A percentile compares a stretch with the other conserved stretches of the same genome.
These are phyloP conservation scores for Streptanthus diversifolius DNA, from an alignment of 345 rosid genomes.

Conservation along the genomic window DNA sequence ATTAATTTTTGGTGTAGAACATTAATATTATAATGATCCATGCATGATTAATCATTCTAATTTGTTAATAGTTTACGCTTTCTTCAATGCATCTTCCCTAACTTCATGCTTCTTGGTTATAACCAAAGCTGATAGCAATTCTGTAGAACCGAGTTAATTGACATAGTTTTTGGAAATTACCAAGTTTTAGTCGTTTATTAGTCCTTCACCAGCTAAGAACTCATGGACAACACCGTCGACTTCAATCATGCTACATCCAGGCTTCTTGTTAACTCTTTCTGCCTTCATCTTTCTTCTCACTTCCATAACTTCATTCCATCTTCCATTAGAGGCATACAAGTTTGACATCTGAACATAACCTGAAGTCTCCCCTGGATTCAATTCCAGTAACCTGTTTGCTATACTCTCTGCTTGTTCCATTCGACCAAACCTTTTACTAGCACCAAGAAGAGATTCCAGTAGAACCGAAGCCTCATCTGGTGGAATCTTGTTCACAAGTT, in stretches of 20 bases:
- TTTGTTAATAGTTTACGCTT: background rate
- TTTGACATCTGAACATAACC: constrained; percentile 45
- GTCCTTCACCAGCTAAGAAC: constrained; percentile 51
- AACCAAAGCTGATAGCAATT: background rate
- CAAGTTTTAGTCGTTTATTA: constrained; percentile 28
- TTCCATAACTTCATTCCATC: constrained; percentile 40
- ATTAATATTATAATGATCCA: background rate
- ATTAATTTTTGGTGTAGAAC: constrained; percentile 29
- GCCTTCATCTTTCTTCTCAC: constrained; percentile 40
- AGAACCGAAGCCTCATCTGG: constrained; percentile 29
- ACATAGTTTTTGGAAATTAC: background rate
- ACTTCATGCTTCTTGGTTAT: constrained; percentile 12
- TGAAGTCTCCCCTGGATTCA: constrained; percentile 34
- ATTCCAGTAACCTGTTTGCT: constrained; percentile 33
- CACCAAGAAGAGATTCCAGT: constrained; percentile 41
- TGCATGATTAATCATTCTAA: constrained; percentile 12
- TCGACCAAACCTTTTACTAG: constrained; percentile 44
- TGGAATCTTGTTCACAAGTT: constrained; percentile 35
- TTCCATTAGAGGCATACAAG: constrained; percentile 38
- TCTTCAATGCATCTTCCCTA: background rate
- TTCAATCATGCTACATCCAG: constrained; percentile 50
- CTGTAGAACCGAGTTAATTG: too few relatives aligned
- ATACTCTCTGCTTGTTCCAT: constrained; percentile 41
- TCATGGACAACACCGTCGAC: constrained; percentile 43
- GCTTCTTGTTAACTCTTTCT: constrained; percentile 36